Conservation (phyloP, 2,329 filamentous ascomycete species). For the Pseudogymnoascus sp. region DNA sequence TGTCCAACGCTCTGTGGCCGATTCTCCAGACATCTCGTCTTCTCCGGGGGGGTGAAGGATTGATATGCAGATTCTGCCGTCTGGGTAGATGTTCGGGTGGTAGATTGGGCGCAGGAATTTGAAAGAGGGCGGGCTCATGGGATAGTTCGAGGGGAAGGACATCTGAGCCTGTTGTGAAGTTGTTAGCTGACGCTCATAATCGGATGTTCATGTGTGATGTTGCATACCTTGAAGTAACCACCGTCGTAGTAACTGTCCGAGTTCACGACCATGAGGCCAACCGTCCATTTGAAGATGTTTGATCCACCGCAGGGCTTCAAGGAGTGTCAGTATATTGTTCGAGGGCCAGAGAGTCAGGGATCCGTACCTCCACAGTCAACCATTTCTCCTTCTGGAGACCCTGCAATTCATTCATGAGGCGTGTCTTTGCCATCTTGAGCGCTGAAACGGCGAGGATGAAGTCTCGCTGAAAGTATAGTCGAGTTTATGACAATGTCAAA, state of each 20-base stretch:
- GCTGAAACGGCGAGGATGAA: slow-evolving; percentile 27
- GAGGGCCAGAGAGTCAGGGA: slow-evolving; percentile 13
- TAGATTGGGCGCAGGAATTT: slow-evolving; percentile 73
- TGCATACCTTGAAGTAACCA: slow-evolving; percentile 70
- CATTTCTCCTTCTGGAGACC: slow-evolving; percentile 82
- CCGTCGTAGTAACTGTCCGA: slow-evolving; percentile 87
- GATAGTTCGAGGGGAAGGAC: slow-evolving; percentile 83
- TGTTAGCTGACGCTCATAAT: slow-evolving; percentile 13
- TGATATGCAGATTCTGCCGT: slow-evolving; percentile 90
- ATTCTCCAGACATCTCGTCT: slow-evolving; percentile 85
- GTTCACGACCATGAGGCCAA: slow-evolving; percentile 89
- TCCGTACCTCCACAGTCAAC: slow-evolving; percentile 76
- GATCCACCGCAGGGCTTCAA: slow-evolving; percentile 60
- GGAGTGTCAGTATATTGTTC: slow-evolving; percentile 17
- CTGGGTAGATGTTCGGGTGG: slow-evolving; percentile 90
- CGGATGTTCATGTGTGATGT: not conserved
- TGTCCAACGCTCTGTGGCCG: slow-evolving; percentile 87
- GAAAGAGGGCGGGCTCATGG: slow-evolving; percentile 83
- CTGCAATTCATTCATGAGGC: slow-evolving; percentile 85
- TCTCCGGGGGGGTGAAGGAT: slow-evolving; percentile 91
- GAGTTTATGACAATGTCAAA: not conserved
- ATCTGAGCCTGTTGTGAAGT: slow-evolving; percentile 59
- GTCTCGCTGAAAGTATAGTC: not conserved
- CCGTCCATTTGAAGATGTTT: slow-evolving; percentile 82
- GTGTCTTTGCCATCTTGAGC: slow-evolving; percentile 57